These are phyloP conservation scores for Alternaria dauci DNA, from an alignment of 2,329 filamentous ascomycete species.

Conservation along the genomic window DNA sequence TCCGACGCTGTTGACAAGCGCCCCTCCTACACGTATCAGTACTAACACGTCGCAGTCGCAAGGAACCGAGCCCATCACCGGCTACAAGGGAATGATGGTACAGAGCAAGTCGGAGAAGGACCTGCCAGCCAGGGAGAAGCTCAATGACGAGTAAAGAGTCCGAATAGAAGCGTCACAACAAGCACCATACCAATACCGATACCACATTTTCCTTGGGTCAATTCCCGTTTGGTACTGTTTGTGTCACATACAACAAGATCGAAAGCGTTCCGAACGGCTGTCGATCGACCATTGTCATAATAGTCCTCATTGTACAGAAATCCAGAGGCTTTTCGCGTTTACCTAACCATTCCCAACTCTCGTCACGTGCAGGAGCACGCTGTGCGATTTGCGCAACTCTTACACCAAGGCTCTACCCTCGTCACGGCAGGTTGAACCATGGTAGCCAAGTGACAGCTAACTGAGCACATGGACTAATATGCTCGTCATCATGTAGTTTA, in stretches of 20 bases:
- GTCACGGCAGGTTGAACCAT: neutral
- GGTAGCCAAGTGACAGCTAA: neutral
- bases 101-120: conserved; percentile 50
- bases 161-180: conserved; percentile 31
- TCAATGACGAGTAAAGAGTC: conserved; percentile 45
- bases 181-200: conserved; percentile 42
- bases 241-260: conserved; percentile 44
- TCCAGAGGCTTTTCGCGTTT: conserved; percentile 46
- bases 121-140: conserved; percentile 33
- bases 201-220: conserved; percentile 49
- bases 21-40: conserved; percentile 7
- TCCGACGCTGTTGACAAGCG: conserved; percentile 4
- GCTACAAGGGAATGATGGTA: conserved; percentile 52
- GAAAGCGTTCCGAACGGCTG: conserved; percentile 36
- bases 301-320: conserved; percentile 52
- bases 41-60: conserved; percentile 42
- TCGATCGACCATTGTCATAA: conserved; percentile 45
- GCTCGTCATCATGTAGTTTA: neutral
- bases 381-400: conserved; percentile 34
- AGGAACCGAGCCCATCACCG: conserved; percentile 51
- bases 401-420: conserved; percentile 28
- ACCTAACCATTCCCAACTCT: conserved; percentile 25
- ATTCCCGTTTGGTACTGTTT: conserved; percentile 48
- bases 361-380: conserved; percentile 25
- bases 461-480: neutral